Conservation (phyloP, 129 eudicot genomes). For the Smallanthus sonchifolius region DNA sequence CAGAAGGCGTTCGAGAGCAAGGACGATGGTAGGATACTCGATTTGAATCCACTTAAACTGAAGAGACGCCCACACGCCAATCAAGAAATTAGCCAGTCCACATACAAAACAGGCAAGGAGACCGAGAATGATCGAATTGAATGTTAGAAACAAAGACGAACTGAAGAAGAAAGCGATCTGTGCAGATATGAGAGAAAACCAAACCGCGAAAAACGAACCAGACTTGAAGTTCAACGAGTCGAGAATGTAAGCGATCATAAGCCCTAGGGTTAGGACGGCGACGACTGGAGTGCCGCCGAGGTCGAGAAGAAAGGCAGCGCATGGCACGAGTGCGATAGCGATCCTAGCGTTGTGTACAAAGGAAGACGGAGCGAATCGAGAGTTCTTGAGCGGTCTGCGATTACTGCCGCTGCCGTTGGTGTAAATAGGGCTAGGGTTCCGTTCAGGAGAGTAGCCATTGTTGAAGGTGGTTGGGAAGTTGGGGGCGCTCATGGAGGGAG, state of each 20-base stretch:
- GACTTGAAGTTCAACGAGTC: conserved; percentile 78
- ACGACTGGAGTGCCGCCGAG: conserved; percentile 91
- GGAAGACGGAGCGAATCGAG: conserved; percentile 56
- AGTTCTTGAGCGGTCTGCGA: conserved; percentile 46
- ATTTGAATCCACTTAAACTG: conserved; percentile 97
- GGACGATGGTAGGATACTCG: conserved; percentile 76
- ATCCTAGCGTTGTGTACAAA: conserved; percentile 73
- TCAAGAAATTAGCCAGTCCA: conserved; percentile 58
- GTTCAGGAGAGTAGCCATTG: conserved; percentile 39
- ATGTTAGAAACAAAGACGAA: conserved; percentile 46
- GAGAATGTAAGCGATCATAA: conserved; percentile 82
- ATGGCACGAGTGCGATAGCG: conserved; percentile 77
- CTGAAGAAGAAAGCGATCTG: conserved; percentile 81
- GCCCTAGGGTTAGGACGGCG: conserved; percentile 61
- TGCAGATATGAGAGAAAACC: conserved; percentile 79
- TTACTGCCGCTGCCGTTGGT: conserved; percentile 22
- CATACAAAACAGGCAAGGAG: conserved; percentile 55
- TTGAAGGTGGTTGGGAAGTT: conserved; percentile 52
- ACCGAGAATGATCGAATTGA: conserved; percentile 46
- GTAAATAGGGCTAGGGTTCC: conserved; percentile 49
- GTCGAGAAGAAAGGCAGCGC: conserved; percentile 80
- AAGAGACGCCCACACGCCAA: conserved; percentile 96
- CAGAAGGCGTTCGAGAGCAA: conserved; percentile 76
- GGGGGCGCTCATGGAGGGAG: conserved; percentile 69
- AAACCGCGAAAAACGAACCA: conserved; percentile 80